Conservation (phyloP, 1,284 basidiomycete genomes). For the Tylopilus orsonianus region DNA sequence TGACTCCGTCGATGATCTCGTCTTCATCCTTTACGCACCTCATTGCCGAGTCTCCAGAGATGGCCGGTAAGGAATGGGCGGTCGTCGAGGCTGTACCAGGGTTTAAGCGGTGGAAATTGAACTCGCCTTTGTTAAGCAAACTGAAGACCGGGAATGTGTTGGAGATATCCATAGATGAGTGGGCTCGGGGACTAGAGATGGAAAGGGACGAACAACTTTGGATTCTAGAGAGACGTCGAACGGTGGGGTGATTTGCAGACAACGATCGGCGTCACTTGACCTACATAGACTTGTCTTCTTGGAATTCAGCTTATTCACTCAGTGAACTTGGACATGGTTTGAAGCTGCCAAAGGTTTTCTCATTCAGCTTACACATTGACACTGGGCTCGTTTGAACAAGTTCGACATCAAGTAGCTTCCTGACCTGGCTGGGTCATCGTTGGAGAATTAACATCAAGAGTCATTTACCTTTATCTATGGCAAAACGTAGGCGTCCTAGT, state of each 20-base stretch:
- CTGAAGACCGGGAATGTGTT: constrained; percentile 26
- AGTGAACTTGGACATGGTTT: too few relatives aligned
- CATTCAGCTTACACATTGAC: too few relatives aligned
- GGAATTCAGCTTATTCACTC: too few relatives aligned
- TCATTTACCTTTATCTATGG: too few relatives aligned
- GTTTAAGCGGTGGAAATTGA: constrained; percentile 50
- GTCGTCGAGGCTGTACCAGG: constrained; percentile 43
- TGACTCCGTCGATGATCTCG: constrained; percentile 43
- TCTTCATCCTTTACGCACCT: constrained; percentile 57
- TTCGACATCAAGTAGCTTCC: too few relatives aligned
- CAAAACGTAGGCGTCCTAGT: too few relatives aligned
- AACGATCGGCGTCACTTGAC: neutral
- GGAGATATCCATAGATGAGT: constrained; percentile 25
- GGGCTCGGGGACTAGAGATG: constrained; percentile 40
- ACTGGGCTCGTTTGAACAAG: too few relatives aligned
- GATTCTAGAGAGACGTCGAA: constrained; percentile 42
- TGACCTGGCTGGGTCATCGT: too few relatives aligned
- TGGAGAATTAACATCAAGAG: too few relatives aligned
- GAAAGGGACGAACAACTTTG: constrained; percentile 48
- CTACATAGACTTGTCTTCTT: neutral
- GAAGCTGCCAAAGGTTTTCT: too few relatives aligned
- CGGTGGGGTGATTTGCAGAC: neutral
- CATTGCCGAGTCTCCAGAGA: constrained; percentile 44
- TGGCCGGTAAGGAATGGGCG: constrained; percentile 38
- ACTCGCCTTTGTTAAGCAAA: constrained; percentile 18